Conservation (phyloP, 768 basidiomycete genomes). For the Tephrocybe sp. region DNA sequence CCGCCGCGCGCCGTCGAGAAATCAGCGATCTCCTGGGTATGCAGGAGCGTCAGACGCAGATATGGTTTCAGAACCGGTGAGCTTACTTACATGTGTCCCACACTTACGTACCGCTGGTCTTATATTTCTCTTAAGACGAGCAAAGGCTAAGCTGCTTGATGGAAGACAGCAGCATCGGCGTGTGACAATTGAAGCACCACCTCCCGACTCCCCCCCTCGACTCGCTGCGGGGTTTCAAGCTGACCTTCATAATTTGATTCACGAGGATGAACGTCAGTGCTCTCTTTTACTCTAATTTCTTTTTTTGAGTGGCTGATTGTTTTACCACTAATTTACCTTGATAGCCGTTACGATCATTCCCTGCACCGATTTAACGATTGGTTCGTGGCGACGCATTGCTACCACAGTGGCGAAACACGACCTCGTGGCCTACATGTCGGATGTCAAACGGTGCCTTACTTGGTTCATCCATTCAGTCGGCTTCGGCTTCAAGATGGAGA, state of each 20-base stretch:
- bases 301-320: slow-evolving; percentile 1
- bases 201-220: slow-evolving; percentile 52
- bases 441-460: slow-evolving; percentile 60
- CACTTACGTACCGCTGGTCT: too few relatives aligned
- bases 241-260: slow-evolving; percentile 64
- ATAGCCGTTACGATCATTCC: slow-evolving; percentile 76
- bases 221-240: slow-evolving; percentile 52
- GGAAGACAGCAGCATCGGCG: slow-evolving; percentile 46
- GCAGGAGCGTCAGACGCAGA: slow-evolving; percentile 86
- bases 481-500: slow-evolving; percentile 83
- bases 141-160: slow-evolving; percentile 76
- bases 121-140: slow-evolving; percentile 51
- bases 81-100: slow-evolving; percentile 10
- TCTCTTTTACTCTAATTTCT: background rate
- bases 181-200: slow-evolving; percentile 31
- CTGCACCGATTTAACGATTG: slow-evolving; percentile 72
- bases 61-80: slow-evolving; percentile 89
- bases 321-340: slow-evolving; percentile 7
- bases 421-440: slow-evolving; percentile 75
- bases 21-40: slow-evolving; percentile 76
- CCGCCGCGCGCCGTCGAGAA: slow-evolving; percentile 67
- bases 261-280: slow-evolving; percentile 74
- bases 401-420: slow-evolving; percentile 56
- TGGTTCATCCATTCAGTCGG: slow-evolving; percentile 81
- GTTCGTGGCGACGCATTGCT: slow-evolving; percentile 76